Percentiles rank a stretch among this genome's conserved stretches.
These are phyloP conservation scores for Canariomyces notabilis DNA, from an alignment of 2,329 filamentous ascomycete species.

Conservation along the genomic window DNA sequence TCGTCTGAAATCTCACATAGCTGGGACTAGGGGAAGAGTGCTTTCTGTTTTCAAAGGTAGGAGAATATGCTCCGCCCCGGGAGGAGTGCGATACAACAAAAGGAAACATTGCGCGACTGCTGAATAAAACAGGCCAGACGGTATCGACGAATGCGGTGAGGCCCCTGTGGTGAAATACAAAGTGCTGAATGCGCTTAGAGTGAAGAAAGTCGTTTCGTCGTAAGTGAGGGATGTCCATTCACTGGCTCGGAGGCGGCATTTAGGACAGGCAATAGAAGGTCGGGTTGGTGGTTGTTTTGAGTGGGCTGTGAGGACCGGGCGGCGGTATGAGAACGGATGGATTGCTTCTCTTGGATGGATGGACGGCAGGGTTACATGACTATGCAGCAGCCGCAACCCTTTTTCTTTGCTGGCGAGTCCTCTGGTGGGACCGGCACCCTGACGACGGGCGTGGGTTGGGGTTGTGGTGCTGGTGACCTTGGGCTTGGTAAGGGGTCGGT, in stretches of 20 bases:
- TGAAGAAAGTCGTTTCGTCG: conserved; percentile 14
- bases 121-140: too few relatives aligned
- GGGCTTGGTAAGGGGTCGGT: conserved; percentile 40
- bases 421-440: conserved; percentile 50
- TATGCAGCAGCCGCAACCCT: conserved; percentile 65
- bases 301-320: background rate
- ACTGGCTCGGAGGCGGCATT: too few relatives aligned
- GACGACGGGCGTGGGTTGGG: conserved; percentile 40
- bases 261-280: too few relatives aligned
- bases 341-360: background rate
- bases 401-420: conserved; percentile 46
- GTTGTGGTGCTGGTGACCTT: conserved; percentile 39
- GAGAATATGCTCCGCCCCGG: too few relatives aligned
- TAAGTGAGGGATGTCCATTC: too few relatives aligned
- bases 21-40: too few relatives aligned
- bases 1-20: too few relatives aligned
- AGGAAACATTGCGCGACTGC: too few relatives aligned
- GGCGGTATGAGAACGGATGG: background rate
- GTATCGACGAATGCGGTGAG: too few relatives aligned
- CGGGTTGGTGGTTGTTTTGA: conserved; percentile 4
- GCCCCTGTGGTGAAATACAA: conserved; percentile 6
- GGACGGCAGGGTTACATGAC: conserved; percentile 57
- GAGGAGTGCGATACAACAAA: too few relatives aligned
- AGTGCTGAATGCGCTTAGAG: conserved; percentile 13
- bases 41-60: too few relatives aligned